phyloP scores from a whole-genome alignment of 495 filamentous ascomycete genomes.

The Penicillium samsonianum region DNA sequence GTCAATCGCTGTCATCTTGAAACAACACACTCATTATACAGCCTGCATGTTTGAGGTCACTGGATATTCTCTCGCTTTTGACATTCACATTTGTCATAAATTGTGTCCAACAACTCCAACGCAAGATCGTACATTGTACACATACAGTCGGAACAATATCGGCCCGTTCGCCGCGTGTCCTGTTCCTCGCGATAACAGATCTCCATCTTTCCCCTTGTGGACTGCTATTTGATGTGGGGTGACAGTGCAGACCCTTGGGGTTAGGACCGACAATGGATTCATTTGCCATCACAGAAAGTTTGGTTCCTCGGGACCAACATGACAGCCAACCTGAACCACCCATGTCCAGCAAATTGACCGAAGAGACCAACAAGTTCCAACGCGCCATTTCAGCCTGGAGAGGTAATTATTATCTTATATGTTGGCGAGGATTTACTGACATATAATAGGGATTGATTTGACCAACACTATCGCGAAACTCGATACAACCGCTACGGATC shows the following conservation, averaged over 20 bases:
- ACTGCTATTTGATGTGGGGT: constrained; percentile 34
- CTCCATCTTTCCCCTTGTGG: constrained; percentile 17
- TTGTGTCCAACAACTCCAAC: background rate
- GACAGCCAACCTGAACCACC: constrained; percentile 28
- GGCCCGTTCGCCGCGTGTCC: constrained; percentile 36
- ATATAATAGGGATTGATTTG: constrained; percentile 75
- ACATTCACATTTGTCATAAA: background rate
- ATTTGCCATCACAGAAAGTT: constrained; percentile 47
- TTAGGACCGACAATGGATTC: constrained; percentile 42
- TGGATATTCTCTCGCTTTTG: background rate
- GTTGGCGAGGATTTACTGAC: constrained; percentile 23
- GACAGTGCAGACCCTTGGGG: constrained; percentile 20
- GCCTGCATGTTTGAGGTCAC: background rate
- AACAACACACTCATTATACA: constrained; percentile 1
- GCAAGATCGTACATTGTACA: constrained; percentile 5
- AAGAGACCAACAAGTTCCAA: constrained; percentile 88
- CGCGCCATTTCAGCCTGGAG: constrained; percentile 94
- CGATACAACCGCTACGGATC: constrained; percentile 88
- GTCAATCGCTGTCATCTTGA: constrained; percentile 14
- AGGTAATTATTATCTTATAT: constrained; percentile 54
- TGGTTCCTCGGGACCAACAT: constrained; percentile 40
- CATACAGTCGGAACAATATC: constrained; percentile 28
- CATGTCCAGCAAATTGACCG: constrained; percentile 38
- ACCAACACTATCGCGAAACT: constrained; percentile 82
- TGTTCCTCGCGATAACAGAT: constrained; percentile 23